Conservation (phyloP, 768 basidiomycete genomes). For the Wakefieldia striispora region DNA sequence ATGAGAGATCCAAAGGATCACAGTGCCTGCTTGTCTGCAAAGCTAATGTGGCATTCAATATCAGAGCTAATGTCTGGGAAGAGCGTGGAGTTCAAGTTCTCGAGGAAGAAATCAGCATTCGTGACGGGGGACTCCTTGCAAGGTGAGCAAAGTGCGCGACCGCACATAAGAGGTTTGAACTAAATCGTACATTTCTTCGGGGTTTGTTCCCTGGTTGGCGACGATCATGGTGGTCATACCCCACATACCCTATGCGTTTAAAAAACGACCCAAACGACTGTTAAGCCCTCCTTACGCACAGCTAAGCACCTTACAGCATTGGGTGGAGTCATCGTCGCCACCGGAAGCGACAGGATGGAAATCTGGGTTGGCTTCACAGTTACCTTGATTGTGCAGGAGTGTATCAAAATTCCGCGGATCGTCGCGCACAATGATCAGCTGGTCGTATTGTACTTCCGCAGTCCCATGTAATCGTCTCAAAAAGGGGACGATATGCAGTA, state of each 20-base stretch:
- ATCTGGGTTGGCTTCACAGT: constrained; percentile 45
- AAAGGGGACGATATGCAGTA: constrained; percentile 46
- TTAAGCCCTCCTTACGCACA: background rate
- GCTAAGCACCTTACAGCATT: constrained; percentile 36
- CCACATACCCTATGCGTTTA: constrained; percentile 46
- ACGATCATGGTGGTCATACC: constrained; percentile 45
- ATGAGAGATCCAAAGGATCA: constrained; percentile 21
- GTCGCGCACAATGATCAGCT: background rate
- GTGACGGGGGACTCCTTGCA: constrained; percentile 38
- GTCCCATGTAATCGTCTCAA: constrained; percentile 44
- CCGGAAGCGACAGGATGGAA: constrained; percentile 49
- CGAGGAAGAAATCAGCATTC: constrained; percentile 40
- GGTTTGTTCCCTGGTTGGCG: constrained; percentile 37
- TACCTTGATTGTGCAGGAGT: constrained; percentile 24
- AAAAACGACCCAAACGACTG: background rate
- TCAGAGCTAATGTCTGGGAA: constrained; percentile 49
- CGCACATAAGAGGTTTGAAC: background rate
- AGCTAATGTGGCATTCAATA: constrained; percentile 48
- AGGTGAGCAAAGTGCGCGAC: background rate
- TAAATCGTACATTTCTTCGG: constrained; percentile 26
- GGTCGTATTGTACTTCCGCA: constrained; percentile 51
- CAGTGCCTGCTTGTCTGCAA: constrained; percentile 43
- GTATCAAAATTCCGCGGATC: background rate
- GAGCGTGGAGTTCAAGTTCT: constrained; percentile 35
- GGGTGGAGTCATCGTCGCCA: constrained; percentile 41